Evolutionary conservation across 129 eudicot species (phyloP), one percentile per base, ranked within the genome.

Genomic region (Artemisia annua): DNA sequence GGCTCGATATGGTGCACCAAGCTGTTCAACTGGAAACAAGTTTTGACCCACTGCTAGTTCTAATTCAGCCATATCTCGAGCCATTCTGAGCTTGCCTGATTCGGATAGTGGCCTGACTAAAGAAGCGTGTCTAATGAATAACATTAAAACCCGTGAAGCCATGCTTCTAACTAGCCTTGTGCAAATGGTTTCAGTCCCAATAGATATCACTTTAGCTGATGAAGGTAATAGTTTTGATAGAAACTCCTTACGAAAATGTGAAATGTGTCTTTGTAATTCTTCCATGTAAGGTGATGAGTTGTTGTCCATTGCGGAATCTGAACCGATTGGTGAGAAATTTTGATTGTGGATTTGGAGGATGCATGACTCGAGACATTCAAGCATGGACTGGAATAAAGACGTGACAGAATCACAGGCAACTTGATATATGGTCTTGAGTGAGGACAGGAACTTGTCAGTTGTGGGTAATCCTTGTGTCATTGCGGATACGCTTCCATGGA

Each of bases 201-300:
- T 26, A 1, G 91, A 76, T 56, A 63, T 18, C 0, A 80, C 79
- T 74, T 80, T 89, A 57, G 87, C 70, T 6, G 92, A 85, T 56
- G 91, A 73, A n/a, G 97, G 98, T 71, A 93, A 68, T 32, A 93
- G 78, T 53, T 89, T 75, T 17, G 92, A 85, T 22, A 93, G 78
- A 72, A 93, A 89, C 64, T 93, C 96, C 5, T 73, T 62, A 11
- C 98, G 85, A 55, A 89, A 93, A 67, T 87, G 97, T 46, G 87
- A 76, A 39, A 93, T 87, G 85, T 80, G 78, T 58, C 81, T 90
- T 68, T 93, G 97, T 72, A 93, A 63, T 63, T 93, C 92, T 77
- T 93, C 98, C 98, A 93, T 89, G 90, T 93, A 93, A 4, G 98
- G 86, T 1, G 98, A 93, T 2, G 97, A 62, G 72, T 87, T 84